Percentiles rank a stretch among this genome's conserved stretches.
phyloP scores from a whole-genome alignment of 164 flowering plant genomes.

The Stephania cephalantha region DNA sequence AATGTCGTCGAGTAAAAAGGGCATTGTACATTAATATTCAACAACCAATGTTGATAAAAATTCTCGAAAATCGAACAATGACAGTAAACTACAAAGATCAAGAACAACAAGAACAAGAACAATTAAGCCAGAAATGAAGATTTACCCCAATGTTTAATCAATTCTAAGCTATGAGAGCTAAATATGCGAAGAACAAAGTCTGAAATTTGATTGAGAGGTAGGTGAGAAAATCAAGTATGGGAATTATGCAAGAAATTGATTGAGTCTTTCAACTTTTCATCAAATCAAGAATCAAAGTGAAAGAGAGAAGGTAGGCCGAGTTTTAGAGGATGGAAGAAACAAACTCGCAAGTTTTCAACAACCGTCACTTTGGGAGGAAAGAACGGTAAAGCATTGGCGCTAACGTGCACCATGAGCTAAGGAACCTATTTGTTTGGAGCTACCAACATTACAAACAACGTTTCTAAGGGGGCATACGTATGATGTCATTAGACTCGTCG shows the following conservation, averaged over 20 bases:
- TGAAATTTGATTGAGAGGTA: neutral
- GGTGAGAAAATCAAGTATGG: neutral
- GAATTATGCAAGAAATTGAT: slow-evolving; percentile 1
- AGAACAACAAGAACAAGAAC: neutral
- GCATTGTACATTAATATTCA: neutral
- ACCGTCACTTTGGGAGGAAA: neutral
- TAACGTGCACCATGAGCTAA: slow-evolving; percentile 38
- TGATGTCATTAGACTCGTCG: no score
- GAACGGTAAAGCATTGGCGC: slow-evolving; percentile 1
- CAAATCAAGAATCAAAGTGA: neutral
- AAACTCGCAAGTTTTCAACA: neutral
- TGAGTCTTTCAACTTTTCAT: no score
- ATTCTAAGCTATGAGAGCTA: neutral
- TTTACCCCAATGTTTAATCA: no score
- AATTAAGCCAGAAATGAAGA: no score
- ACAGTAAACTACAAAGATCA: neutral
- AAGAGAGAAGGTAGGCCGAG: neutral
- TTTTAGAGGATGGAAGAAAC: neutral
- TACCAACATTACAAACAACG: no score
- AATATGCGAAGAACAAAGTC: neutral
- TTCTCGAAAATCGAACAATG: neutral
- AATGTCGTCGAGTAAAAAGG: neutral
- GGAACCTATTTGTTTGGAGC: slow-evolving; percentile 6
- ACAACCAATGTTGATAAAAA: neutral
- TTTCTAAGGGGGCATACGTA: no score